Conservation (phyloP, 371 early-diverging fungal genomes). For the Funneliformis caledonium region DNA sequence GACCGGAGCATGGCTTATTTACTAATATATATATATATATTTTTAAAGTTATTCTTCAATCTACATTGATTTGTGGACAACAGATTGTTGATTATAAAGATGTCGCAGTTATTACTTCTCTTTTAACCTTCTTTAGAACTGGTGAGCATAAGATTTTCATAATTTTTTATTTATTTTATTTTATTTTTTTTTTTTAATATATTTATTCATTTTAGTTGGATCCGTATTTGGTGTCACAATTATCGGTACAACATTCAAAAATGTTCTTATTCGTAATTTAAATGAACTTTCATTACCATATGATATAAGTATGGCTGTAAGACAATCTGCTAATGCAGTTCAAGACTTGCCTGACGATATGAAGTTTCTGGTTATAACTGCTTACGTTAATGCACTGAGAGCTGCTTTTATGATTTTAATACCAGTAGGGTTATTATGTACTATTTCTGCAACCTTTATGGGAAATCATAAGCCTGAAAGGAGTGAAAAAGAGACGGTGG, state of each 20-base stretch:
- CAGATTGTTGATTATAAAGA: constrained; percentile 48
- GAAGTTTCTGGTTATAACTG: background rate
- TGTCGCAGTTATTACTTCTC: constrained; percentile 32
- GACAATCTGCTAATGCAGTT: background rate
- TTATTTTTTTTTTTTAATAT: too few species aligned
- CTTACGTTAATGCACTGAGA: constrained; percentile 20
- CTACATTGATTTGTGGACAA: constrained; percentile 64
- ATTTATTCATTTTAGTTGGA: constrained; percentile 25
- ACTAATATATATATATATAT: constrained; percentile 34
- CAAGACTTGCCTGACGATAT: background rate
- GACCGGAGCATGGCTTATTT: constrained; percentile 50
- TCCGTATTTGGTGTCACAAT: constrained; percentile 41
- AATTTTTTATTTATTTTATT: background rate
- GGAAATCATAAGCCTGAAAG: background rate
- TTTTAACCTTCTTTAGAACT: constrained; percentile 34
- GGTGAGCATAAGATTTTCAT: constrained; percentile 3
- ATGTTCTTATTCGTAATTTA: background rate
- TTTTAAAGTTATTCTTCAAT: constrained; percentile 56
- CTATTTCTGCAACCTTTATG: background rate
- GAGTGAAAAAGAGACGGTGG: background rate
- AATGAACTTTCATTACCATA: background rate
- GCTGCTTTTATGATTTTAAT: background rate
- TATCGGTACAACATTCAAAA: constrained; percentile 34
- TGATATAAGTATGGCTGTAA: background rate
- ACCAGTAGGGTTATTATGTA: background rate